A percentile compares a stretch with the other conserved stretches of the same genome.
phyloP scores from a whole-genome alignment of 2,329 filamentous ascomycete genomes.

The Xylaria sp. region DNA sequence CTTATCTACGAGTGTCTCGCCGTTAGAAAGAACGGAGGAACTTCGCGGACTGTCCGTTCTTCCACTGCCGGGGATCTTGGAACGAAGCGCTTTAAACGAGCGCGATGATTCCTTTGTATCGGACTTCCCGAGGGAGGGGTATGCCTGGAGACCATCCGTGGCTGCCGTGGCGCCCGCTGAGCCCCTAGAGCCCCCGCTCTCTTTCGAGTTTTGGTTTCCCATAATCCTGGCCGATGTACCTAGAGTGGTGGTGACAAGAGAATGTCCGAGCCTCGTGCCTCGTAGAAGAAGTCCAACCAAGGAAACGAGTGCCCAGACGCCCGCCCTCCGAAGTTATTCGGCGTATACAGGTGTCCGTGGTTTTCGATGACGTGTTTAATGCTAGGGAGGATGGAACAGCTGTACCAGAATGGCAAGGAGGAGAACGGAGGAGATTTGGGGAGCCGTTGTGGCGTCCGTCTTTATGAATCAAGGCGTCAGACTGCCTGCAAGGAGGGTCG shows the following conservation, averaged over 20 bases:
- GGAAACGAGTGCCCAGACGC: conserved; percentile 42
- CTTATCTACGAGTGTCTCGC: conserved; percentile 69
- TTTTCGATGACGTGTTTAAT: conserved; percentile 40
- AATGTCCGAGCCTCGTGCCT: conserved; percentile 32
- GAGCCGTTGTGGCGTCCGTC: conserved; percentile 62
- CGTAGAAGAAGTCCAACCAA: conserved; percentile 36
- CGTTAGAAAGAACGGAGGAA: conserved; percentile 74
- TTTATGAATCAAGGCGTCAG: conserved; percentile 53
- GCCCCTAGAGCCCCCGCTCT: conserved; percentile 63
- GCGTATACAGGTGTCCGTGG: conserved; percentile 23
- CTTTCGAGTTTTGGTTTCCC: conserved; percentile 80
- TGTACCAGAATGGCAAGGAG: conserved; percentile 62
- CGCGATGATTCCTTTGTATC: conserved; percentile 93
- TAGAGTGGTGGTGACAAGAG: conserved; percentile 5
- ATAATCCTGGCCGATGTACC: conserved; percentile 55
- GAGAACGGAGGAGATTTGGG: conserved; percentile 56
- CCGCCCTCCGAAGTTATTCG: conserved; percentile 38
- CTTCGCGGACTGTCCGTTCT: conserved; percentile 84
- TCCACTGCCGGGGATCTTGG: conserved; percentile 82
- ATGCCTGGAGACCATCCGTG: conserved; percentile 73
- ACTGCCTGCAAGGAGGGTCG: conserved; percentile 30
- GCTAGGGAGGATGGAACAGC: conserved; percentile 65
- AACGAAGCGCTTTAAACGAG: conserved; percentile 84
- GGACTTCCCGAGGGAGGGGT: conserved; percentile 90
- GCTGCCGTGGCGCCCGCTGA: conserved; percentile 50